Conservation (phyloP, 2,329 filamentous ascomycete genomes). For the Zymoseptoria pseudotritici region DNA sequence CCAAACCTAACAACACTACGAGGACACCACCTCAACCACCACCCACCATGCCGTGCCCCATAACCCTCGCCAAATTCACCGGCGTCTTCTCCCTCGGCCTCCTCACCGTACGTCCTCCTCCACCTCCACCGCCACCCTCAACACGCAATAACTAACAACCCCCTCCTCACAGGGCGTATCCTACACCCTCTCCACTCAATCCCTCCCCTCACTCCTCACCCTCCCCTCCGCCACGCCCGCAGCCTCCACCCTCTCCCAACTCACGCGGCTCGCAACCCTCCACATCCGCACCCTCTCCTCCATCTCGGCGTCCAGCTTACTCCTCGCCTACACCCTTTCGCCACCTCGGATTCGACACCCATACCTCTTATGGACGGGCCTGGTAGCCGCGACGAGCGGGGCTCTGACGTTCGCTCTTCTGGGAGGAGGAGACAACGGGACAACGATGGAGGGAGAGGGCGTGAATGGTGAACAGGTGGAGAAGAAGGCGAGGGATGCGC, state of each 20-base stretch:
- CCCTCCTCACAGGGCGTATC: slow-evolving; percentile 65
- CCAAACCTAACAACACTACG: neutral
- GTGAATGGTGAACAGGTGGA: slow-evolving; percentile 46
- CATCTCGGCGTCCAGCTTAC: slow-evolving; percentile 62
- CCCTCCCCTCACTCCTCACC: slow-evolving; percentile 70
- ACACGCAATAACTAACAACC: slow-evolving; percentile 4
- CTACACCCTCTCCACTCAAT: slow-evolving; percentile 70
- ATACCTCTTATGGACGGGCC: slow-evolving; percentile 78
- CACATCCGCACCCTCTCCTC: slow-evolving; percentile 62
- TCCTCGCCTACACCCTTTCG: slow-evolving; percentile 71
- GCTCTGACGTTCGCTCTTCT: slow-evolving; percentile 33
- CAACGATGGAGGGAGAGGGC: slow-evolving; percentile 37
- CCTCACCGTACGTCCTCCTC: slow-evolving; percentile 24
- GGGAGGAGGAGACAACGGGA: slow-evolving; percentile 28
- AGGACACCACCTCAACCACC: neutral
- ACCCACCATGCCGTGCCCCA: slow-evolving; percentile 38
- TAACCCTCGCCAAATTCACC: slow-evolving; percentile 83
- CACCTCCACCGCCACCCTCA: slow-evolving; percentile 1
- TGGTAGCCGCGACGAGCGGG: slow-evolving; percentile 50
- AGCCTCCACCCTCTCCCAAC: slow-evolving; percentile 55
- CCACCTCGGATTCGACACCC: slow-evolving; percentile 71
- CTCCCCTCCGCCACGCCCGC: slow-evolving; percentile 70
- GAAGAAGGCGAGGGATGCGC: slow-evolving; percentile 37
- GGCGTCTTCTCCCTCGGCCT: slow-evolving; percentile 84
- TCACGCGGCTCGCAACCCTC: slow-evolving; percentile 55